Evolutionary conservation across 305 asterid species (phyloP), one percentile per base, ranked within the genome.

Genomic region (Solanum hybrid): DNA sequence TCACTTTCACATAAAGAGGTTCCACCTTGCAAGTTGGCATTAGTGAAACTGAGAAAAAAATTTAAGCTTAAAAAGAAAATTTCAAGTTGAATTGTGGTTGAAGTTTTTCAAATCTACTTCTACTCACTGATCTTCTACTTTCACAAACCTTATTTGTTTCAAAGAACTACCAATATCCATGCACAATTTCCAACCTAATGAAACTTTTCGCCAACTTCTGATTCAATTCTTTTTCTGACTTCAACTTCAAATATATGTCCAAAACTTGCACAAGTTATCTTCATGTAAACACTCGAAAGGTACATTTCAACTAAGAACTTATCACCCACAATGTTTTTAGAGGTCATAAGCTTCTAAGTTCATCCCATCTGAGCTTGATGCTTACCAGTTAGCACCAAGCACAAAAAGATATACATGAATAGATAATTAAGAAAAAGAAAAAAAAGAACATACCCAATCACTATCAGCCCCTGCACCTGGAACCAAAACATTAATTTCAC

Each of bases 401-500:
- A 46, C 87, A 82, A 51, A 46, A 71, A 22, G 56, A 79, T 86
- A 88, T 84, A 51, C 87, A 56, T 31, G 87, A 56, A 56, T 31
- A 29, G 42, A 85, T 51, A 31, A 31, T 56, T 56, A 17, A 29
- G 6, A 27, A 56, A 31, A 85, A 31, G 72, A 29, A 46, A 56
- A 56, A 7, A 26, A 56, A 31, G 42, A 88, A 91, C 97, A 86
- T 95, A 97, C 99, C 99, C 98, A 98, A 91, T 98, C 99, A 90
- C 95, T 95, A 90, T 97, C 96, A 31, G 96, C 87, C 85, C 93
- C 97, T 12, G 98, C 91, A 82, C 94, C 97, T 88, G 99, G 99
- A 36, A 96, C 96, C 94, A 98, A 77, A 14, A 98, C 96, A 87
- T 98, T 98, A 89, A 97, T 89, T 90, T 98, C 99, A 90, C 98